Evolutionary conservation across 371 early-diverging fungal species (phyloP).

Genomic region (Capniomyces stellatus): DNA sequence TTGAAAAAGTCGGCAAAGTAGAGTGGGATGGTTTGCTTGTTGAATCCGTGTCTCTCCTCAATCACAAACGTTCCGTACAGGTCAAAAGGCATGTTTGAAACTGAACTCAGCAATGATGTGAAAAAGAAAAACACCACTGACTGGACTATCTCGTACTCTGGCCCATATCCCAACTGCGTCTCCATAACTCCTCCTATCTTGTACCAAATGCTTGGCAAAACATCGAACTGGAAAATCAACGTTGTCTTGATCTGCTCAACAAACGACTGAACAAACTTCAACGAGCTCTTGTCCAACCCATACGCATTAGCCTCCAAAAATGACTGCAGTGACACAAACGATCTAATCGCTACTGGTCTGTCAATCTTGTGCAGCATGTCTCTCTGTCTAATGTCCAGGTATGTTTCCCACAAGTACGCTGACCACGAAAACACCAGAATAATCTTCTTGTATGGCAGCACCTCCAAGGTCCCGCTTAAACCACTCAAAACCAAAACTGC

Average conservation of each 20-base stretch:
- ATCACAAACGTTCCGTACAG: slow-evolving; percentile 87
- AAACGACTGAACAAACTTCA: slow-evolving; percentile 43
- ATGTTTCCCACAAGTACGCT: slow-evolving; percentile 23
- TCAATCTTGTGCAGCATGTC: slow-evolving; percentile 39
- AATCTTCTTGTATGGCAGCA: slow-evolving; percentile 49
- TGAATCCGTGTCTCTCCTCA: slow-evolving; percentile 91
- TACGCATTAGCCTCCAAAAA: slow-evolving; percentile 74
- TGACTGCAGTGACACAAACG: slow-evolving; percentile 46
- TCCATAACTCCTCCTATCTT: slow-evolving; percentile 33
- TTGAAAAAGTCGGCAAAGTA: slow-evolving; percentile 76
- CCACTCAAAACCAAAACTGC: neutral
- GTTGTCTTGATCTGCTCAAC: slow-evolving; percentile 45
- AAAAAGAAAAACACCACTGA: slow-evolving; percentile 57
- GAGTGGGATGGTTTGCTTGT: slow-evolving; percentile 74
- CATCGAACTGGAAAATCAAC: slow-evolving; percentile 40
- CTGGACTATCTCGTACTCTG: slow-evolving; percentile 66
- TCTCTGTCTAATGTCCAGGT: slow-evolving; percentile 46
- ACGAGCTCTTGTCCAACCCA: slow-evolving; percentile 67
- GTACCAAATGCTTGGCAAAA: slow-evolving; percentile 59
- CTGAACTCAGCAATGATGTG: slow-evolving; percentile 37
- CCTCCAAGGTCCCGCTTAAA: neutral
- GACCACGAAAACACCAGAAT: slow-evolving; percentile 46
- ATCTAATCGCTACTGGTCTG: slow-evolving; percentile 39
- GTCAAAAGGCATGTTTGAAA: slow-evolving; percentile 59
- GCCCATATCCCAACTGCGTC: slow-evolving; percentile 33